A percentile compares a stretch with the other conserved stretches of the same genome.
Evolutionary conservation across 1,284 basidiomycete species (phyloP).

Genomic region (Inonotus hispidus): DNA sequence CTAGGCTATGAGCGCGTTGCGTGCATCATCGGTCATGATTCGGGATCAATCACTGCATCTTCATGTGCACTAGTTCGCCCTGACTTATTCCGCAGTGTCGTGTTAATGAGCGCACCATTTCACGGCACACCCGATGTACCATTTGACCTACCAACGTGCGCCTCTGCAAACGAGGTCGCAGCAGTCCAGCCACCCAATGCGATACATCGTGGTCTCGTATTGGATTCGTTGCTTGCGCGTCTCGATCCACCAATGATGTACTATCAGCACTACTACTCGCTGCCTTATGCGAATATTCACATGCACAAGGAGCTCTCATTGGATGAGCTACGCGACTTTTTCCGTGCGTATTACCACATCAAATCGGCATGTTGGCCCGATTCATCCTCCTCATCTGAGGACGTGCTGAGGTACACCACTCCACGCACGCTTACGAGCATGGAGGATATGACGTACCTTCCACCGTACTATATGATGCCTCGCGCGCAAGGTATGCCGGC

Average conservation of each 20-base stretch:
- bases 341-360: conserved; percentile 53
- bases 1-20: conserved; percentile 44
- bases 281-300: conserved; percentile 41
- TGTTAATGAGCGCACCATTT: conserved; percentile 57
- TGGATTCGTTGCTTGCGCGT: conserved; percentile 30
- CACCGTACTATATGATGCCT: conserved; percentile 63
- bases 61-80: conserved; percentile 48
- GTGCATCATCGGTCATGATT: conserved; percentile 55
- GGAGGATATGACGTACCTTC: conserved; percentile 38
- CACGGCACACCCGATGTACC: conserved; percentile 36
- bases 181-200: conserved; percentile 16
- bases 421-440: conserved; percentile 32
- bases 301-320: conserved; percentile 32
- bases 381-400: background rate
- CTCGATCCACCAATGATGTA: conserved; percentile 52
- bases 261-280: conserved; percentile 48
- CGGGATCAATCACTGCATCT: conserved; percentile 49
- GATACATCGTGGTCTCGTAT: conserved; percentile 18
- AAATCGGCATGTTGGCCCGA: conserved; percentile 51
- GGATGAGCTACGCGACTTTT: conserved; percentile 43
- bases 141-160: conserved; percentile 13
- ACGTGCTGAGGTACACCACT: background rate
- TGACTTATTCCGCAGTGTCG: conserved; percentile 48
- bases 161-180: conserved; percentile 10
- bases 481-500: conserved; percentile 47